Base-by-base conservation (phyloP, 257 asterid species). In the Craterostigma plantagineum region DNA sequence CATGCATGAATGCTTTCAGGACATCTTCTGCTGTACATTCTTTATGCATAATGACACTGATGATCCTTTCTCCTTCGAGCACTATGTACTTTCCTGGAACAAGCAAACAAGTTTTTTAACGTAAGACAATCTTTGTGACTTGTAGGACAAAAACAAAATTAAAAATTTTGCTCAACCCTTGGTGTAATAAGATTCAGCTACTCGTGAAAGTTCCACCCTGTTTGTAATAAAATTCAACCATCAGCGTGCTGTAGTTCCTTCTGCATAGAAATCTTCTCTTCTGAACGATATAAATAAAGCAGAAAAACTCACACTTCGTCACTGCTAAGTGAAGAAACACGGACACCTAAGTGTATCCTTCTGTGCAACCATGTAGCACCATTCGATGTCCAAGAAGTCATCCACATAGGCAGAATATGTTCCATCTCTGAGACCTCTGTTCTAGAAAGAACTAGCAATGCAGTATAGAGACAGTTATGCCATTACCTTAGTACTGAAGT, bases 321-420 rank as follows among this genome's bases (percentile, higher is more conserved):
- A 27, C 43, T 41, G 42, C 55, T 61, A 51, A 87, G 75, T 42
- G 81, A 70, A 64, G 92, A 76, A 55, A 79, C 58, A 54, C 90
- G 66, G 54, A 72, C 74, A 51, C 85, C 95, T 62, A 82, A 62
- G 46, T 46, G 56, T 46, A 79, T 68, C 52, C 66, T 58, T 54
- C 56, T 58, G 66, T 80, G 68, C 59, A 70, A 50, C 50, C 53
- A 44, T 16, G 62, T 60, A 50, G 35, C 61, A 46, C 55, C 45
- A 54, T 56, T 74, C 53, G 51, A 43, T 53, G 69, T 61, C 81
- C 77, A 79, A 1, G 71, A 64, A 55, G 68, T 66, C 73, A 72
- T 64, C 94, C 81, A 77, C 67, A 58, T 50, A 10, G 98, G 98
- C 51, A 87, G 72, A 57, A 87, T 77, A 60, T 68, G 91, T 64